Percentiles rank a stretch among this genome's conserved stretches.
Evolutionary conservation across 768 basidiomycete species (phyloP).

Genomic region (Panaeolus cyanescens): DNA sequence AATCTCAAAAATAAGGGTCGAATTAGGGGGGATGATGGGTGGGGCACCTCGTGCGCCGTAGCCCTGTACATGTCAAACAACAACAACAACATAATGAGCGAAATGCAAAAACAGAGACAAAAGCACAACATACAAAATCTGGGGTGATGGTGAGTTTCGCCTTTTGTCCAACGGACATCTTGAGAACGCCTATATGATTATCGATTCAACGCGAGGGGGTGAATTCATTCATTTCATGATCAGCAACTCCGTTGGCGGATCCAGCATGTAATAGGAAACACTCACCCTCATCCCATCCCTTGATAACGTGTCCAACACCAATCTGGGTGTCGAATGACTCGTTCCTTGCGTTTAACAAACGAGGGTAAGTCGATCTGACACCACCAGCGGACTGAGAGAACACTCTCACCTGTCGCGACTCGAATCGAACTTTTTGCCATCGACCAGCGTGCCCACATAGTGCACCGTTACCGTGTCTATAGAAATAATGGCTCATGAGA

Average conservation of each 20-base stretch:
- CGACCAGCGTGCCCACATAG: constrained; percentile 70
- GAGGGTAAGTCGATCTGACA: background rate
- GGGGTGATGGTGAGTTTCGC: constrained; percentile 67
- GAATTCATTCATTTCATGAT: too few relatives aligned
- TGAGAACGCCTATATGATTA: constrained; percentile 62
- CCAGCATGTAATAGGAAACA: background rate
- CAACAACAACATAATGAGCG: constrained; percentile 1
- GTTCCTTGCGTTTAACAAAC: constrained; percentile 36
- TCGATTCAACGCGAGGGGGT: too few relatives aligned
- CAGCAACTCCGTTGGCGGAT: background rate
- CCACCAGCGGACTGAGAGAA: background rate
- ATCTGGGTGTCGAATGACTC: constrained; percentile 68
- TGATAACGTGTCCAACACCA: constrained; percentile 82
- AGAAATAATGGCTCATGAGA: constrained; percentile 23
- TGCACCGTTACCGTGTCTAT: constrained; percentile 75
- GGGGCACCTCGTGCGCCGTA: constrained; percentile 82
- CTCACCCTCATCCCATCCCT: constrained; percentile 88
- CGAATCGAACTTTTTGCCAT: constrained; percentile 76
- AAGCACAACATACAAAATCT: constrained; percentile 63
- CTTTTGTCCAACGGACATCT: constrained; percentile 59
- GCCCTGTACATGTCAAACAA: too few relatives aligned
- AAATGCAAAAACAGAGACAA: background rate
- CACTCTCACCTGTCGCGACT: constrained; percentile 68
- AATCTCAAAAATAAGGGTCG: constrained; percentile 80
- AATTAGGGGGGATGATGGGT: constrained; percentile 75